Conservation (phyloP, 2,329 filamentous ascomycete species). For the Ceratocystis cubensis region DNA sequence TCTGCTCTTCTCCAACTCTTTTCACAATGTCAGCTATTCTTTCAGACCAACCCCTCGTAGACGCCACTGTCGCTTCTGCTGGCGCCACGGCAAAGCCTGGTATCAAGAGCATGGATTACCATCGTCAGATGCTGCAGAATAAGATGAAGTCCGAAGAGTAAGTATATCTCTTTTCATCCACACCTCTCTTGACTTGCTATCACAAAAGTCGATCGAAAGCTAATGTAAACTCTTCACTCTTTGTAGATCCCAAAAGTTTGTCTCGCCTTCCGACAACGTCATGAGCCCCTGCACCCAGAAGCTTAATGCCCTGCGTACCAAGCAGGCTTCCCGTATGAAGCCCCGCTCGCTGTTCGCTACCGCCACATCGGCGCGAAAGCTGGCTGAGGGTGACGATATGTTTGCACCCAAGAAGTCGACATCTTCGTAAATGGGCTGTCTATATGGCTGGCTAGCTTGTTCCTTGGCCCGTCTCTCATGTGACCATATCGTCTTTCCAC, state of each 20-base stretch:
- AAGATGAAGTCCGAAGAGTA: constrained; percentile 56
- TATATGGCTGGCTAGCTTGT: background rate
- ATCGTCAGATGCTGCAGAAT: constrained; percentile 60
- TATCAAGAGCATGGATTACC: constrained; percentile 61
- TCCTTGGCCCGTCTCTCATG: too few species aligned
- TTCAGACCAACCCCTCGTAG: constrained; percentile 1
- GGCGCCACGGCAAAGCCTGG: constrained; percentile 32
- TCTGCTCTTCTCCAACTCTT: background rate
- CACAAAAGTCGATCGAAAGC: background rate
- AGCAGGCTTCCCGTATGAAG: constrained; percentile 62
- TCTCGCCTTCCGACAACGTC: constrained; percentile 79
- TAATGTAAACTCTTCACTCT: constrained; percentile 11
- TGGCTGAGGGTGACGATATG: constrained; percentile 34
- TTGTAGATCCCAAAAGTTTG: constrained; percentile 43
- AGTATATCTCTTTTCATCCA: constrained; percentile 25
- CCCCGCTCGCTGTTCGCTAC: constrained; percentile 53
- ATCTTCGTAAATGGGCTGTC: background rate
- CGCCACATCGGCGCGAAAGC: constrained; percentile 51
- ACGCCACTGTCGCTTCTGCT: constrained; percentile 24
- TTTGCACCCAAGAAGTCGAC: constrained; percentile 28
- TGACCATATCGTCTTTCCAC: too few species aligned
- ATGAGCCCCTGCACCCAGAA: constrained; percentile 79
- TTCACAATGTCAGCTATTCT: constrained; percentile 4
- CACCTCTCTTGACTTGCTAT: constrained; percentile 8
- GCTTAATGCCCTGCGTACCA: constrained; percentile 66